Conservation (phyloP, 2,329 filamentous ascomycete genomes). For the Hymenoscyphus fructigenus region DNA sequence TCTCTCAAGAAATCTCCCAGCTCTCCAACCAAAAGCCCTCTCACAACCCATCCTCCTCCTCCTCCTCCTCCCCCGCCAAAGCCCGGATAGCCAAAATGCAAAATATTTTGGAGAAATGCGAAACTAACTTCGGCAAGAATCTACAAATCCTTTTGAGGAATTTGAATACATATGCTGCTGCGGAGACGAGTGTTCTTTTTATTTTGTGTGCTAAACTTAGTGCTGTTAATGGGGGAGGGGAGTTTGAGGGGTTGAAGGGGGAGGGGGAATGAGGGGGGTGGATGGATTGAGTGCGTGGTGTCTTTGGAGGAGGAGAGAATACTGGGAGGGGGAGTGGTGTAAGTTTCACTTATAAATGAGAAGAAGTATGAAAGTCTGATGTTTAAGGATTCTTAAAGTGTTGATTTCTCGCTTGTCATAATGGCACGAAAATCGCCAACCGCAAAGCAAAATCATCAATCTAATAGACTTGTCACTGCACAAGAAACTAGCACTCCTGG, state of each 20-base stretch:
- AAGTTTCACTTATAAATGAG: too few species aligned
- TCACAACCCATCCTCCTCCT: neutral
- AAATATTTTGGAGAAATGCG: neutral
- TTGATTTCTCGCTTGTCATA: too few species aligned
- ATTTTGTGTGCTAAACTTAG: neutral
- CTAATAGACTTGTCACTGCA: too few species aligned
- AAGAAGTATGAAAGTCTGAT: too few species aligned
- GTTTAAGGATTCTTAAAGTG: too few species aligned
- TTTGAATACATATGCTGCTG: neutral
- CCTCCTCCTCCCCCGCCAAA: neutral
- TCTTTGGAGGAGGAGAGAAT: too few species aligned
- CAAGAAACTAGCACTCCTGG: too few species aligned
- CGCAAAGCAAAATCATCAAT: too few species aligned
- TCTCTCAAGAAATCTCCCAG: neutral
- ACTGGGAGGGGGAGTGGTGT: too few species aligned
- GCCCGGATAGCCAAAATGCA: neutral
- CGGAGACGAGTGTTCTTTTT: neutral
- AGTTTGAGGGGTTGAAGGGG: neutral
- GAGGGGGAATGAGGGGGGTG: too few species aligned
- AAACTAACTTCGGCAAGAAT: neutral
- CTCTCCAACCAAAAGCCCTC: neutral
- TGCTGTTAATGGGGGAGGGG: neutral
- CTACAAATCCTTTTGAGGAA: neutral
- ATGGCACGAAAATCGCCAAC: too few species aligned
- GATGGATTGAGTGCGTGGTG: too few species aligned